phyloP scores from a whole-genome alignment of 108 stramenopile genomes.

The Skeletonema tropicum region DNA sequence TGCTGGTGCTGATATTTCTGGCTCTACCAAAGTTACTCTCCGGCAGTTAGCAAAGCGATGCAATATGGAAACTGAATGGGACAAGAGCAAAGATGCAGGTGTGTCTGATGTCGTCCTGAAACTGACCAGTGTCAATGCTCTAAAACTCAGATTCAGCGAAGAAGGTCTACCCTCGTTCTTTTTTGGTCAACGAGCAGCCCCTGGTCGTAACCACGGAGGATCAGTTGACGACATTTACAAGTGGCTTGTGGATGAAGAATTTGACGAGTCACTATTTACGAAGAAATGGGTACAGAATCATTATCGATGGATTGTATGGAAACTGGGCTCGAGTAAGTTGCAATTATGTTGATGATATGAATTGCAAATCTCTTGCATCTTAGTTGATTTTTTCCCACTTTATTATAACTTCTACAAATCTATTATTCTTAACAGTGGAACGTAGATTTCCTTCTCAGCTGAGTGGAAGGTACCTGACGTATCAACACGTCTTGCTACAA shows the following conservation, averaged over 20 bases:
- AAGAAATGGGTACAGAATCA: conserved; percentile 79
- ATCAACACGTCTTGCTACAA: conserved; percentile 56
- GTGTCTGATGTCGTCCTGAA: conserved; percentile 43
- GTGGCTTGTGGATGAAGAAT: conserved; percentile 53
- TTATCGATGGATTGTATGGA: conserved; percentile 82
- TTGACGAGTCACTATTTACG: conserved; percentile 48
- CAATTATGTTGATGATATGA: not conserved
- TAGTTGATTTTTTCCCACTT: not conserved
- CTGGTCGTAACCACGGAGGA: conserved; percentile 24
- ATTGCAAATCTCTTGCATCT: not conserved
- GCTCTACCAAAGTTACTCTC: conserved; percentile 21
- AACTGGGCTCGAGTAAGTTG: conserved; percentile 53
- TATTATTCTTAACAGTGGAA: conserved; percentile 41
- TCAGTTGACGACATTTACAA: conserved; percentile 42
- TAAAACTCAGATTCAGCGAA: conserved; percentile 52
- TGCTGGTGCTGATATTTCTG: not conserved
- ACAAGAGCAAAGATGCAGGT: conserved; percentile 30
- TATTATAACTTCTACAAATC: not conserved
- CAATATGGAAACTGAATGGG: conserved; percentile 17
- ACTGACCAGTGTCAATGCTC: conserved; percentile 58
- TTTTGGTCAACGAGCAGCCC: conserved; percentile 23
- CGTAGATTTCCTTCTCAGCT: conserved; percentile 58
- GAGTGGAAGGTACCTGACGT: conserved; percentile 64
- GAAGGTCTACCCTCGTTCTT: conserved; percentile 47
- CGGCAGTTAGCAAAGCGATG: conserved; percentile 23